Conservation (phyloP, 2,329 filamentous ascomycete species). For the Aspergillus phoenicis region DNA sequence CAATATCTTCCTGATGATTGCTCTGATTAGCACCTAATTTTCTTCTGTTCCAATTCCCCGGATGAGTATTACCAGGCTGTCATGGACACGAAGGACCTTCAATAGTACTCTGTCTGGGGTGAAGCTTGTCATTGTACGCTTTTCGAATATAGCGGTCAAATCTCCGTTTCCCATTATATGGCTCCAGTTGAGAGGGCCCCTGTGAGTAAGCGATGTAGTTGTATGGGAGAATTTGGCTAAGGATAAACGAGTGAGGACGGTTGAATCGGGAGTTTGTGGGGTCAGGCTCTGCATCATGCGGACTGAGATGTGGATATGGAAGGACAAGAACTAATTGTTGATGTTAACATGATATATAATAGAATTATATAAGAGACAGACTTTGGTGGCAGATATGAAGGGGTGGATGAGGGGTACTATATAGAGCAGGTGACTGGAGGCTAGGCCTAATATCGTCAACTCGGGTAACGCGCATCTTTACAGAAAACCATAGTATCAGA, state of each 20-base stretch:
- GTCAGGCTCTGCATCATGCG: constrained; percentile 17
- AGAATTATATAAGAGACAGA: background rate
- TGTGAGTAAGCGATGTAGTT: constrained; percentile 39
- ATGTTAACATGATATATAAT: background rate
- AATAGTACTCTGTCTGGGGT: constrained; percentile 27
- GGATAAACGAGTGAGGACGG: constrained; percentile 28
- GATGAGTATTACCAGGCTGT: constrained; percentile 38
- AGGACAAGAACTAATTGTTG: background rate
- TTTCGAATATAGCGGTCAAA: constrained; percentile 41
- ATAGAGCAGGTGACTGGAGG: constrained; percentile 8
- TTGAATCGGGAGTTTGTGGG: constrained; percentile 14
- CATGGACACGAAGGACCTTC: constrained; percentile 38
- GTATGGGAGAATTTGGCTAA: constrained; percentile 51
- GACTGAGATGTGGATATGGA: background rate
- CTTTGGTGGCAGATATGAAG: background rate
- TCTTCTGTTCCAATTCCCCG: background rate
- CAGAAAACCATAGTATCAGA: too few relatives aligned
- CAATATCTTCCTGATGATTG: constrained; percentile 43
- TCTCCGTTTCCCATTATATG: constrained; percentile 44
- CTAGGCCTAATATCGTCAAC: background rate
- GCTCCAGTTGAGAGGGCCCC: constrained; percentile 47
- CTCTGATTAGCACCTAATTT: background rate
- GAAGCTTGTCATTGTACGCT: constrained; percentile 14
- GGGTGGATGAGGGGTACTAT: background rate
- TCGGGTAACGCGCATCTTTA: too few relatives aligned